A percentile compares a stretch with the other conserved stretches of the same genome.
Evolutionary conservation across 768 basidiomycete genomes (phyloP).

Genomic region (Termitomyces eurrhizus): DNA sequence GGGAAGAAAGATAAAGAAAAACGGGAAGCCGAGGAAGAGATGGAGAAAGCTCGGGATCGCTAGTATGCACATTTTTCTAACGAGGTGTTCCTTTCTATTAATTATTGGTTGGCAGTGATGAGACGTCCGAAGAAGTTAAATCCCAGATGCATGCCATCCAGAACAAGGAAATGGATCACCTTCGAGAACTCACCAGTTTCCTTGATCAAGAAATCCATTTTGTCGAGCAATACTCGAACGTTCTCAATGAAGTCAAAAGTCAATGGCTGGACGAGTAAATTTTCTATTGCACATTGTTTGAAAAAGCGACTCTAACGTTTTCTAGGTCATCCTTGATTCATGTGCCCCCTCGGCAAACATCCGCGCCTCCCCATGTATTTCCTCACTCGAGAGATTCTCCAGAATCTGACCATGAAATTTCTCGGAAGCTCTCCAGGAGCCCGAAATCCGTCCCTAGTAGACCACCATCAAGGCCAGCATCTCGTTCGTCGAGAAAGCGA

Average conservation of each 20-base stretch:
- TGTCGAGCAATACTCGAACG: constrained; percentile 67
- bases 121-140: constrained; percentile 82
- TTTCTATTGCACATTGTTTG: neutral
- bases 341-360: constrained; percentile 11
- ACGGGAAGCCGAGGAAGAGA: constrained; percentile 77
- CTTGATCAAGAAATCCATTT: constrained; percentile 74
- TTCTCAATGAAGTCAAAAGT: constrained; percentile 62
- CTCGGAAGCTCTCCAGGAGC: constrained; percentile 29
- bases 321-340: constrained; percentile 9
- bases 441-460: constrained; percentile 40
- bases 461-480: constrained; percentile 49
- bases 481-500: constrained; percentile 62
- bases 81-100: neutral
- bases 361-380: constrained; percentile 14
- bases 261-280: constrained; percentile 64
- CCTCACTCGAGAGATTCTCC: constrained; percentile 13
- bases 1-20: constrained; percentile 83
- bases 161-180: constrained; percentile 70
- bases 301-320: neutral
- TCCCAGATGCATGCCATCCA: constrained; percentile 76
- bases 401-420: constrained; percentile 33
- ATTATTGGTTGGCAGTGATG: constrained; percentile 52
- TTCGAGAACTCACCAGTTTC: constrained; percentile 66
- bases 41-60: constrained; percentile 63
- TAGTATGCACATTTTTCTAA: constrained; percentile 48